phyloP scores from a whole-genome alignment of 345 rosid species.

The Noccaea caerulescens region DNA sequence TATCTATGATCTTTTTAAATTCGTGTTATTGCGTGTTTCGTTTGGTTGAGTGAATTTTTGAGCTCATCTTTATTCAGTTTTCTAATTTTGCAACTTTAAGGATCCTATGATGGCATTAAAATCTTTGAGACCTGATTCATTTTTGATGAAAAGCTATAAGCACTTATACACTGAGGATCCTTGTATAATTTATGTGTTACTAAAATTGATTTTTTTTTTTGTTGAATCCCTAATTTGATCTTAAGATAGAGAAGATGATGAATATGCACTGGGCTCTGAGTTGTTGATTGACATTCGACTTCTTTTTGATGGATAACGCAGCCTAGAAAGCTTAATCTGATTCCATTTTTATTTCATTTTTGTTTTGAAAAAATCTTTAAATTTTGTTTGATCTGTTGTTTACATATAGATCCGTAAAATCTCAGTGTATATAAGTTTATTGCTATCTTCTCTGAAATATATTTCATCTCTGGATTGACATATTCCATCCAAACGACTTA shows the following conservation, averaged over 20 bases:
- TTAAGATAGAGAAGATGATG: slow-evolving; percentile 31
- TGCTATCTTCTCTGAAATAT: too few species aligned
- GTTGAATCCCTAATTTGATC: neutral
- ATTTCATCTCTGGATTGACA: too few species aligned
- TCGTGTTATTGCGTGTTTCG: neutral
- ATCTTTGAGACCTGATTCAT: slow-evolving; percentile 47
- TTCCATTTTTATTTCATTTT: neutral
- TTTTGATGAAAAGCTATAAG: slow-evolving; percentile 43
- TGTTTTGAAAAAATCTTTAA: neutral
- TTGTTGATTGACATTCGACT: slow-evolving; percentile 42
- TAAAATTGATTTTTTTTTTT: neutral
- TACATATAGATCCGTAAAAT: too few species aligned
- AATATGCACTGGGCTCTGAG: slow-evolving; percentile 52
- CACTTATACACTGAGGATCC: slow-evolving; percentile 39
- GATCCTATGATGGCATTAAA: slow-evolving; percentile 46
- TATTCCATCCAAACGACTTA: too few species aligned
- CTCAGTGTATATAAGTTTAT: too few species aligned
- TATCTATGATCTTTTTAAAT: neutral
- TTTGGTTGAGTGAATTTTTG: neutral
- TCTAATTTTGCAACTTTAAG: neutral
- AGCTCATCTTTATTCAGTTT: neutral
- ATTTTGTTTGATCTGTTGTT: too few species aligned
- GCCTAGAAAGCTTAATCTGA: slow-evolving; percentile 49
- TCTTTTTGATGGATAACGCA: slow-evolving; percentile 46
- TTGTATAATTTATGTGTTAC: neutral